Percentiles rank a stretch among this genome's conserved stretches.
Evolutionary conservation across 2,329 filamentous ascomycete genomes (phyloP).

Genomic region (Berkeleyomyces rouxiae): DNA sequence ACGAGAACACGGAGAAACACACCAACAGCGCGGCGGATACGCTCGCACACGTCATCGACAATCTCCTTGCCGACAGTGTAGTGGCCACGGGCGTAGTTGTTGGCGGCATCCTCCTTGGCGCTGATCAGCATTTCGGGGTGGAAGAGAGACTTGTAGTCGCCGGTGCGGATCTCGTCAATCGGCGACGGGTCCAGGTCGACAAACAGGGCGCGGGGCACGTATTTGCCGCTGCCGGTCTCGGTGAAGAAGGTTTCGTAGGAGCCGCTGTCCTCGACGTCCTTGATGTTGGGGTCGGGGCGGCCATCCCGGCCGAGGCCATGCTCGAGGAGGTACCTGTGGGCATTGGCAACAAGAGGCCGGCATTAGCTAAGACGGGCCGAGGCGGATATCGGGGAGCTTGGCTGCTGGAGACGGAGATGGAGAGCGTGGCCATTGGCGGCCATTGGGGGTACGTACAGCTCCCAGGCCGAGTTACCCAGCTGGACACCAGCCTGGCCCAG

Average conservation of each 20-base stretch:
- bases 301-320: slow-evolving; percentile 52
- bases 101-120: slow-evolving; percentile 98
- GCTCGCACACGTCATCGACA: slow-evolving; percentile 94
- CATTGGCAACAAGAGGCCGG: neutral
- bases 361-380: neutral
- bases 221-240: slow-evolving; percentile 54
- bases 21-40: slow-evolving; percentile 70
- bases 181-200: slow-evolving; percentile 57
- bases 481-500: slow-evolving; percentile 54
- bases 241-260: slow-evolving; percentile 61
- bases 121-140: slow-evolving; percentile 94
- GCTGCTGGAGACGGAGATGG: neutral
- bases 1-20: too few relatives aligned
- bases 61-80: slow-evolving; percentile 99
- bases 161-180: slow-evolving; percentile 58
- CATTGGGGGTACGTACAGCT: slow-evolving; percentile 41
- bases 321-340: slow-evolving; percentile 50
- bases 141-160: slow-evolving; percentile 50
- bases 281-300: slow-evolving; percentile 42
- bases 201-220: slow-evolving; percentile 56
- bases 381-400: neutral
- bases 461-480: slow-evolving; percentile 61
- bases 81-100: slow-evolving; percentile 99
- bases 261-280: slow-evolving; percentile 42
- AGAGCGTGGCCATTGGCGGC: neutral